Base-by-base conservation (phyloP, 2,329 filamentous ascomycete species). In the Metarhizium album region DNA sequence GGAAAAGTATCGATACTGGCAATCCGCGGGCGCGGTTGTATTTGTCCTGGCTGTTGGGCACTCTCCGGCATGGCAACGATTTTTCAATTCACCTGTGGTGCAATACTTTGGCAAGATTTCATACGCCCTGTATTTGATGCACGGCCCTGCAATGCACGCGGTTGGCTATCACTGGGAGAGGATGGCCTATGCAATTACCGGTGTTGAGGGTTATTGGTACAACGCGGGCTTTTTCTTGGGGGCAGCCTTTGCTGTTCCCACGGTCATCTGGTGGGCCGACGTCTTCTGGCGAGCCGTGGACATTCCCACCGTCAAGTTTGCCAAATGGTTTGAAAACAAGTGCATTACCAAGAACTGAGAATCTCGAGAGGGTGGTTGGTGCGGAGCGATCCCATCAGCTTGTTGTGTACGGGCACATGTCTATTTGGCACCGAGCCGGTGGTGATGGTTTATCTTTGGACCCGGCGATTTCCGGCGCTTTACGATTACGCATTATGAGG, bases 61-160 rank as follows among this genome's bases (percentile, higher is more conserved):
- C 49, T 73, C 72, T 4, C 60, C 64, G 2, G 63, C 59, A 3
- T 74, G 76, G 67, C 74, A 76, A 58, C 63, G 66, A 18, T 65
- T 79, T 51, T 79, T 82, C 63, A 74, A 74, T 58, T 65, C 67
- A 1, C 58, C 64, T 2, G 57, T 70, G 16, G 67, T 79, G 3
- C 78, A 80, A 59, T 83, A 82, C 62, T 66, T 83, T 5, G 80
- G 80, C 52, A 74, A 74, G 59, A 75, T 83, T 56, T 81, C 76
- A 48, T 83, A 79, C 59, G 74, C 77, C 47, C 60, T 83, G 24
- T 83, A 83, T 61, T 70, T 83, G 14, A 75, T 82, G 67, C 80
- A 83, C 59, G 77, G 78, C 1, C 75, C 76, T 3, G 70, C 74
- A 2, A 70, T 76, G 59, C 76, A 79, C 57, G 71, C 72, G 2